A percentile compares a stretch with the other conserved stretches of the same genome.
These are phyloP conservation scores for Bruguiera parviflora DNA, from an alignment of 345 rosid genomes.

Conservation along the genomic window DNA sequence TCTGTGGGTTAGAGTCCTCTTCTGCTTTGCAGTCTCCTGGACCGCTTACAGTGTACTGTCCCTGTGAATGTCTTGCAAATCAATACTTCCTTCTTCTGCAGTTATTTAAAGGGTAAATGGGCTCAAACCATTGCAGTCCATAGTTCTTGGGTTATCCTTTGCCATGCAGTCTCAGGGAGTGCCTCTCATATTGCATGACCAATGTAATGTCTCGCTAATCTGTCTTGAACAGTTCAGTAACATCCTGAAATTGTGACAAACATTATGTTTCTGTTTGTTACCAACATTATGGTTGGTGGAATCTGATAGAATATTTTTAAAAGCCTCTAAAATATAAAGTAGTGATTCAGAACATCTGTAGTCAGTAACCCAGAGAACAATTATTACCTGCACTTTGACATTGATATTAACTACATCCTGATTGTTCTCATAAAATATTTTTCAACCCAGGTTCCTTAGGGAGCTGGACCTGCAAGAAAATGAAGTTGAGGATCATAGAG, in stretches of 20 bases:
- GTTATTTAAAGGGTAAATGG: no score
- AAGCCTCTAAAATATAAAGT: not conserved
- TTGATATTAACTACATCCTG: not conserved
- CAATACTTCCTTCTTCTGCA: no score
- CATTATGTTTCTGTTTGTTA: not conserved
- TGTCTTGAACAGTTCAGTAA: not conserved
- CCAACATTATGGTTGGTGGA: not conserved
- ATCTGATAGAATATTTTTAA: not conserved
- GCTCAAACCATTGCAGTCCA: no score
- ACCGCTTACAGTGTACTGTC: not conserved
- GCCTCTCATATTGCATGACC: no score
- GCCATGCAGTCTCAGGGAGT: no score
- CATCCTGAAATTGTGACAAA: not conserved
- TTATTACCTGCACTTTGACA: no score
- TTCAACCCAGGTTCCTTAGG: constrained; percentile 50
- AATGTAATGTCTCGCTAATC: not conserved
- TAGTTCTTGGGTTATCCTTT: no score
- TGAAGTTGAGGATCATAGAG: constrained; percentile 88
- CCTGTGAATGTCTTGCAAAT: no score
- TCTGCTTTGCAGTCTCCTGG: not conserved
- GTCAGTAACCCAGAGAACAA: no score
- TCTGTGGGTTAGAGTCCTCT: not conserved
- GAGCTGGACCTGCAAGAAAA: constrained; percentile 98
- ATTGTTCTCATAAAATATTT: no score
- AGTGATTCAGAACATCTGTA: not conserved